phyloP scores from a whole-genome alignment of 306 rosid genomes.

The Medicago truncatula region DNA sequence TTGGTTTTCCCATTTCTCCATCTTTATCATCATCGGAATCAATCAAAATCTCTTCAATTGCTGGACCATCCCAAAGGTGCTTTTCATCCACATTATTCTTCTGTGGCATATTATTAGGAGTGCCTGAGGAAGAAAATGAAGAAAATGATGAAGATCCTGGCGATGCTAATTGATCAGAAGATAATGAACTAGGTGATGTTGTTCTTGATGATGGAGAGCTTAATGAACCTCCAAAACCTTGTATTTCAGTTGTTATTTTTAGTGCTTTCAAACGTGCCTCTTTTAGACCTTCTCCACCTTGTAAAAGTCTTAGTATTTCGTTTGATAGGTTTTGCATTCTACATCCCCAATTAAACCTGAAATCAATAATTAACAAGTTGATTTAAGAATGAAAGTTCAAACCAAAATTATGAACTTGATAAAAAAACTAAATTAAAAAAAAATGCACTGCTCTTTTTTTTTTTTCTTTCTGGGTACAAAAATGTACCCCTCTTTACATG shows the following conservation, averaged over 20 bases:
- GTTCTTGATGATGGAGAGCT: constrained; percentile 39
- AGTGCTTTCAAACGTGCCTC: constrained; percentile 78
- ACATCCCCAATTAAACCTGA: constrained; percentile 80
- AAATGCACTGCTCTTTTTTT: too few relatives aligned
- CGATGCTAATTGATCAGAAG: constrained; percentile 43
- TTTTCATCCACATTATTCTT: constrained; percentile 25
- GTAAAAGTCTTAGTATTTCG: constrained; percentile 55
- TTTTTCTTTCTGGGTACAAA: too few relatives aligned
- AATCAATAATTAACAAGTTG: constrained; percentile 7
- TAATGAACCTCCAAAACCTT: constrained; percentile 66
- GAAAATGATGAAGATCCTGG: constrained; percentile 51
- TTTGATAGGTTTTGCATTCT: constrained; percentile 70
- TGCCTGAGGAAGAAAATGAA: constrained; percentile 51
- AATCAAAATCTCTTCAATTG: constrained; percentile 53
- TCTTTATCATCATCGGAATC: constrained; percentile 44
- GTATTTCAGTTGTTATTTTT: constrained; percentile 73
- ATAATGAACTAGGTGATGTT: constrained; percentile 39
- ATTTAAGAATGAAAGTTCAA: too few relatives aligned
- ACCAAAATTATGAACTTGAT: too few relatives aligned
- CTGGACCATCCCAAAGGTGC: constrained; percentile 54
- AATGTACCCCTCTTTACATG: too few relatives aligned
- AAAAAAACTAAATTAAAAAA: too few relatives aligned
- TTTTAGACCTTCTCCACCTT: constrained; percentile 49
- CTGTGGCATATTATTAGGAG: constrained; percentile 34
- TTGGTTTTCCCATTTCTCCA: constrained; percentile 45